Evolutionary conservation across 2,329 filamentous ascomycete genomes (phyloP).

Genomic region (Venturia effusa): DNA sequence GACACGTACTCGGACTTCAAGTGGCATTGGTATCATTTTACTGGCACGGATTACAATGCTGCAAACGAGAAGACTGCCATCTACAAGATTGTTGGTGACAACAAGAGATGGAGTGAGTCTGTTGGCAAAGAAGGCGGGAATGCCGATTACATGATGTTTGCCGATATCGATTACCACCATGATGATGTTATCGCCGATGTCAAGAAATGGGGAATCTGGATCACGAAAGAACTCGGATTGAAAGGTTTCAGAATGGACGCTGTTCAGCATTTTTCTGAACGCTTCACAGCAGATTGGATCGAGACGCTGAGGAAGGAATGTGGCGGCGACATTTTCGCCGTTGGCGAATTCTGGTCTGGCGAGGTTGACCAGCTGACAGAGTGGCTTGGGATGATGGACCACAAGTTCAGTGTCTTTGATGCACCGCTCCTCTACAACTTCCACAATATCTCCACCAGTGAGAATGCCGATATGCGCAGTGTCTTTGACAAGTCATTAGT

Average conservation of each 20-base stretch:
- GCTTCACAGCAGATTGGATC: constrained; percentile 58
- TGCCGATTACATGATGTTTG: constrained; percentile 57
- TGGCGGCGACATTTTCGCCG: constrained; percentile 47
- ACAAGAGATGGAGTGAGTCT: constrained; percentile 52
- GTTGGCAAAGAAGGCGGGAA: constrained; percentile 58
- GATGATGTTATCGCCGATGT: constrained; percentile 54
- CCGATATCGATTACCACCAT: constrained; percentile 56
- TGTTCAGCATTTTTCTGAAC: constrained; percentile 58
- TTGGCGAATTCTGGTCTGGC: constrained; percentile 60
- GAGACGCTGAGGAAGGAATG: constrained; percentile 38
- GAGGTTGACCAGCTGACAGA: constrained; percentile 43
- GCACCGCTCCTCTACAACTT: constrained; percentile 60
- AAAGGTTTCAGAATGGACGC: constrained; percentile 61
- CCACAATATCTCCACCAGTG: constrained; percentile 44
- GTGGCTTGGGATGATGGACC: constrained; percentile 48
- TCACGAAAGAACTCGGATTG: constrained; percentile 49
- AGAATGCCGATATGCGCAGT: constrained; percentile 49
- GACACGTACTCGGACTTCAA: constrained; percentile 49
- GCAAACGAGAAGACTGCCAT: constrained; percentile 46
- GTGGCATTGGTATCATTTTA: constrained; percentile 59
- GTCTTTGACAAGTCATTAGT: constrained; percentile 54
- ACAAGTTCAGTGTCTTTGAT: constrained; percentile 54
- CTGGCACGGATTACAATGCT: constrained; percentile 56
- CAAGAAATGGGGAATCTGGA: constrained; percentile 57
- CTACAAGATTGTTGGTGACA: constrained; percentile 53